Base-by-base conservation (phyloP, 2,329 filamentous ascomycete species). In the Calonectria crousiana region DNA sequence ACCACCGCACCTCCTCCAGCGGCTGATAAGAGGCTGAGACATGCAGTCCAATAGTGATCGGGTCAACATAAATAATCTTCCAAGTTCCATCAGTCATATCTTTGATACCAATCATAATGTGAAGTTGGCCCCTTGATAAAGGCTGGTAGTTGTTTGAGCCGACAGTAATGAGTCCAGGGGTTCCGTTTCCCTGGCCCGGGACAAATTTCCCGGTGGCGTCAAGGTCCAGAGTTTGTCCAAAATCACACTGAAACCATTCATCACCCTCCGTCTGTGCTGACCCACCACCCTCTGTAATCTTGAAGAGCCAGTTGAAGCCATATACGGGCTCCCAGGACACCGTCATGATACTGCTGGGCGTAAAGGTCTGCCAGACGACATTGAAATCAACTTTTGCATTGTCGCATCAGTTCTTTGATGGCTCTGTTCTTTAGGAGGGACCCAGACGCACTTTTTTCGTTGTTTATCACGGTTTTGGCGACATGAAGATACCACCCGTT, bases 61-160 rank as follows among this genome's bases (percentile, higher is more conserved):
- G 41, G 18, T 20, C 41, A 9, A n/a, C 18, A n/a, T 44, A 44
- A 20, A 44, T 44, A 44, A 5, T 20, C 18, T 9, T 44, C 41
- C 41, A 44, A 18, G 18, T 44, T 4, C 16, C 16, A n/a, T 44
- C 41, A 20, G 14, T 44, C 16, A 44, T 10, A n/a, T 44, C 41
- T n/a, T n/a, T 44, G 5, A 9, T 20, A 6, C 41, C 41, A 1
- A 44, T 44, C 41, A 20, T n/a, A n/a, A 44, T n/a, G 41, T 44
- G 5, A n/a, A 44, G 1, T 1, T n/a, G 18, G 18, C 16, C 18
- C 8, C 2, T 18, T 9, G 14, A 2, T 4, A 4, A 2, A 16
- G 41, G 6, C 18, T 20, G 16, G 4, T 9, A 44, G 18, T 44
- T 44, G 41, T 44, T 44, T 20, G 18, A 20, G 18, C 41, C 41